A percentile compares a stretch with the other conserved stretches of the same genome.
These are phyloP conservation scores for Leccinum barrowsii DNA, from an alignment of 768 basidiomycete genomes.

Conservation along the genomic window DNA sequence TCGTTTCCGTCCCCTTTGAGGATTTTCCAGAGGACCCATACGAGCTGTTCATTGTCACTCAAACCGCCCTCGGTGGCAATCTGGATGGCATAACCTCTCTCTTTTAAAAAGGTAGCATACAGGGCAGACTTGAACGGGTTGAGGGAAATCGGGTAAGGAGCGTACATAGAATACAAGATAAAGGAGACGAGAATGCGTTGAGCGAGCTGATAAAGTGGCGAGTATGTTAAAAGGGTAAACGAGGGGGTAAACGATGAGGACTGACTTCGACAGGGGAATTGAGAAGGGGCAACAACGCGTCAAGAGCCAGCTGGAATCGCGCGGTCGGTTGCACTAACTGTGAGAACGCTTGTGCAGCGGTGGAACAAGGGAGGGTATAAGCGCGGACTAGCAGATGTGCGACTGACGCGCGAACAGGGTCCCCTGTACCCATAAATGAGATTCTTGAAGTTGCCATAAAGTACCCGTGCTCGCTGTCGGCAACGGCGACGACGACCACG, in stretches of 20 bases:
- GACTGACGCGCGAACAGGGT: conserved; percentile 58
- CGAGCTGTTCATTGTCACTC: conserved; percentile 68
- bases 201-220: conserved; percentile 45
- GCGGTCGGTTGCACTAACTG: conserved; percentile 73
- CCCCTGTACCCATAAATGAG: conserved; percentile 32
- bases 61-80: conserved; percentile 46
- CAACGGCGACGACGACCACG: conserved; percentile 33
- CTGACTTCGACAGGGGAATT: conserved; percentile 56
- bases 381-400: conserved; percentile 64
- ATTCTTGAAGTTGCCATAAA: conserved; percentile 32
- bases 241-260: conserved; percentile 11
- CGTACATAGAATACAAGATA: conserved; percentile 76
- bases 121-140: conserved; percentile 81
- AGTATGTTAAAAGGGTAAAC: conserved; percentile 14
- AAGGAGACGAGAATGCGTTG: conserved; percentile 76
- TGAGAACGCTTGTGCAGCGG: conserved; percentile 69
- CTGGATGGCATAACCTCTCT: conserved; percentile 57
- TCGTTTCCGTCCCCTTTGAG: conserved; percentile 79
- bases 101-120: conserved; percentile 61
- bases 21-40: conserved; percentile 88
- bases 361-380: conserved; percentile 70
- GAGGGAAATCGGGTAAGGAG: conserved; percentile 72
- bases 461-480: conserved; percentile 28
- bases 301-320: conserved; percentile 81
- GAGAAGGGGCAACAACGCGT: conserved; percentile 73